Conservation (phyloP, 106 monocot species). For the Dendrobium officinale region DNA sequence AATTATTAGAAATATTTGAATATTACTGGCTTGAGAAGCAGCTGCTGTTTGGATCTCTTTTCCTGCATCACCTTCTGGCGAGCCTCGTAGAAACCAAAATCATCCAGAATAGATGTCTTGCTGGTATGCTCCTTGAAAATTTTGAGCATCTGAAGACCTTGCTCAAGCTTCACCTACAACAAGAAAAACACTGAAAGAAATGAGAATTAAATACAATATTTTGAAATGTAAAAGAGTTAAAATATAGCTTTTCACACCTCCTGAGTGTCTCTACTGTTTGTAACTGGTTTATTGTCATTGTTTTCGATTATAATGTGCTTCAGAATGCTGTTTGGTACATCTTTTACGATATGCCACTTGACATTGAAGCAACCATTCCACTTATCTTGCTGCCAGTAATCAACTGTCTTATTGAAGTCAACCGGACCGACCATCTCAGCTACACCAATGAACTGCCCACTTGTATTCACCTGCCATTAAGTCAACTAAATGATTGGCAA, state of each 20-base stretch:
- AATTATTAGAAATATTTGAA: no score
- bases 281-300: slow-evolving; percentile 92
- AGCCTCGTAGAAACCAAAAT: slow-evolving; percentile 69
- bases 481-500: neutral
- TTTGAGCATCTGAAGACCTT: slow-evolving; percentile 68
- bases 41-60: slow-evolving; percentile 48
- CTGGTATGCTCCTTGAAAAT: slow-evolving; percentile 77
- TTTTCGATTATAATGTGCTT: slow-evolving; percentile 78
- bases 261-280: slow-evolving; percentile 83
- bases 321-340: slow-evolving; percentile 65
- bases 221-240: neutral
- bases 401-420: slow-evolving; percentile 82
- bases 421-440: slow-evolving; percentile 79
- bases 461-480: slow-evolving; percentile 60
- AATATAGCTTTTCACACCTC: slow-evolving; percentile 27
- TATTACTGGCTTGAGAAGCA: slow-evolving; percentile 54
- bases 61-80: slow-evolving; percentile 80
- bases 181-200: neutral
- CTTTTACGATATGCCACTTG: slow-evolving; percentile 88
- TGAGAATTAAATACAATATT: neutral
- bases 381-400: slow-evolving; percentile 91
- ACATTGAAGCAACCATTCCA: slow-evolving; percentile 92
- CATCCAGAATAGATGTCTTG: slow-evolving; percentile 73
- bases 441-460: slow-evolving; percentile 85
- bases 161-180: slow-evolving; percentile 60